Conservation (phyloP, 768 basidiomycete species). For the Leccinum rimulosum region DNA sequence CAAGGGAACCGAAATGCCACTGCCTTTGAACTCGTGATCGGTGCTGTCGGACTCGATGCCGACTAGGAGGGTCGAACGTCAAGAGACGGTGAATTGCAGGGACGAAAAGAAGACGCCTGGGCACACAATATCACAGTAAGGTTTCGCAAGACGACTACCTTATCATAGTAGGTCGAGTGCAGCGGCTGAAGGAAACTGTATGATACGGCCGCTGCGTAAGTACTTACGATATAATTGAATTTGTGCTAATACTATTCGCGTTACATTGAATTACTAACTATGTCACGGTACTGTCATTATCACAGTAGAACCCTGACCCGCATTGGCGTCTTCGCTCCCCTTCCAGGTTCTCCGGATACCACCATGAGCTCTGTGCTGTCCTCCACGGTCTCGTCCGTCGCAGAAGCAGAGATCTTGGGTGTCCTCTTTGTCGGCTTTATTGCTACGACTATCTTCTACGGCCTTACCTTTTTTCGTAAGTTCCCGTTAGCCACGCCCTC, state of each 20-base stretch:
- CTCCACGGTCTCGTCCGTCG: slow-evolving; percentile 9
- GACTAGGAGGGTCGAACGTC: no score
- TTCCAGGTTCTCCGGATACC: not conserved
- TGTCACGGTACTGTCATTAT: not conserved
- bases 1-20: no score
- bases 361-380: slow-evolving; percentile 14
- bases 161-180: no score
- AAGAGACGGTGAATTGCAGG: no score
- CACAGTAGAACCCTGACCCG: not conserved
- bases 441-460: slow-evolving; percentile 27
- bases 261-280: slow-evolving; percentile 3
- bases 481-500: not conserved
- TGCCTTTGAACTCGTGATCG: no score
- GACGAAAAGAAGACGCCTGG: no score
- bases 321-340: slow-evolving; percentile 1
- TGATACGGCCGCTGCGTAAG: no score
- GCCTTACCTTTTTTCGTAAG: slow-evolving; percentile 34
- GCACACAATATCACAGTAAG: no score
- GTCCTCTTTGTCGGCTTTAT: slow-evolving; percentile 30
- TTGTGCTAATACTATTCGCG: slow-evolving; percentile 1
- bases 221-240: no score
- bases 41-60: no score
- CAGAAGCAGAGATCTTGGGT: slow-evolving; percentile 26
- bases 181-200: no score
- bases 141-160: no score